Evolutionary conservation across 108 stramenopile species (phyloP), one percentile per base, ranked within the genome.

Genomic region (Cyclotella distinguenda): DNA sequence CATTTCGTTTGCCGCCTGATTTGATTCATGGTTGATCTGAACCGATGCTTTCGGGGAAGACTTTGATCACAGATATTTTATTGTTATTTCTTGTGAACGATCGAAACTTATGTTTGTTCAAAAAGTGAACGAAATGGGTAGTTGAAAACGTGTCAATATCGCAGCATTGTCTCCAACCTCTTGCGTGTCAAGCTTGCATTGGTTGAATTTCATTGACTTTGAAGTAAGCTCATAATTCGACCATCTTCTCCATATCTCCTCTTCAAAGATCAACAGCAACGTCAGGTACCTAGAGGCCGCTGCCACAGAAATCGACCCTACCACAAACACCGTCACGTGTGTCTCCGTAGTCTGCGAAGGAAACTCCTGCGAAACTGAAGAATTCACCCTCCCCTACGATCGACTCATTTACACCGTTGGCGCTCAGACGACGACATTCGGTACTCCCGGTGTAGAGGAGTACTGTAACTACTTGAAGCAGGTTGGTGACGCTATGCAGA

Each of bases 381-480:
- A 92, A 39, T 98, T 98, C 69, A 53, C 55, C 28, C 68, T 96
- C 6, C 34, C 70, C 7, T 98, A 95, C 63, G 97, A 98, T 84
- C 66, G 85, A 19, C 63, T 96, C 5, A 63, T 98, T 18, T 70
- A 94, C n/a, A 86, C 95, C 1, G 84, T 96, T 6, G 97, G 97
- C 10, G 95, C 95, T 0, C 91, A 93, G 32, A 95, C 91, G 60
- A 96, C 95, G 68, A 98, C 97, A 15, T 97, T 93, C 68, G 91
- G 92, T 21, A 96, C 92, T 22, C 90, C 90, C 8, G 97, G 97
- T 31, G 97, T 98, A 1, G 81, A 82, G 38, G 95, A 96, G 44
- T 72, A 96, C 72, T 96, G 95, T 73, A 84, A 89, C 53, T 98
- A 93, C 51, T 76, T 98, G 59, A 93, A 94, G 65, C 91, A 96